phyloP scores from a whole-genome alignment of 148 eudicot species.

The Heliosperma pusillum region DNA sequence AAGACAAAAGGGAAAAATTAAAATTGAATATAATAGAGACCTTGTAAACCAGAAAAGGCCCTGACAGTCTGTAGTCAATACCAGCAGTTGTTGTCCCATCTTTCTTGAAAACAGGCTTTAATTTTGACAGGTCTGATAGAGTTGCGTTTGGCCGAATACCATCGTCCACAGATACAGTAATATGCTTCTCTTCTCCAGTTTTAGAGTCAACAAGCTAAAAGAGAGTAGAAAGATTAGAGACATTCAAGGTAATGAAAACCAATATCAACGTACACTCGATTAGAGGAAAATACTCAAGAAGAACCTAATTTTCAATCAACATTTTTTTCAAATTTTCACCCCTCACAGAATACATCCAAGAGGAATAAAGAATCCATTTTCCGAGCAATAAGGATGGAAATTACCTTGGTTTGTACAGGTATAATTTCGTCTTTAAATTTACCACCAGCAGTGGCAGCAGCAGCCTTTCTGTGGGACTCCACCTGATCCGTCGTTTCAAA shows the following conservation, averaged over 20 bases:
- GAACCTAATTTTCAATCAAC: no score
- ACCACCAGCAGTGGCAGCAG: conserved; percentile 87
- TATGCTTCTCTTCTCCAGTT: conserved; percentile 87
- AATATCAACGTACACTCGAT: neutral
- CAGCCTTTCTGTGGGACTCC: conserved; percentile 85
- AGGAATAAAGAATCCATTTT: no score
- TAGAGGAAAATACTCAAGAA: no score
- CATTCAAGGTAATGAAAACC: neutral
- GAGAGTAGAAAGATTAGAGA: neutral
- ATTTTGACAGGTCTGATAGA: conserved; percentile 60
- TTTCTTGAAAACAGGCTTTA: conserved; percentile 91
- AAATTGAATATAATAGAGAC: neutral
- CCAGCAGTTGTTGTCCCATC: conserved; percentile 96
- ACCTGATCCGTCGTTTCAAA: conserved; percentile 41
- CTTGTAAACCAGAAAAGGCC: neutral
- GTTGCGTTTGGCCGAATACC: conserved; percentile 79
- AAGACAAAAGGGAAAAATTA: conserved; percentile 11
- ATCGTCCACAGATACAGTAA: conserved; percentile 78
- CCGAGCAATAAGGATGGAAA: neutral
- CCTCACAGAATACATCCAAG: no score
- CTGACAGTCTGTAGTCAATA: conserved; percentile 25
- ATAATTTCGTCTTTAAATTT: conserved; percentile 84
- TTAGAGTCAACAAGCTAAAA: conserved; percentile 87
- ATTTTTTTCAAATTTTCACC: no score
- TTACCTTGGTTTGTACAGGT: conserved; percentile 81